Evolutionary conservation across 805 yeast genomes (phyloP).

Genomic region (Ogataea siamensis): DNA sequence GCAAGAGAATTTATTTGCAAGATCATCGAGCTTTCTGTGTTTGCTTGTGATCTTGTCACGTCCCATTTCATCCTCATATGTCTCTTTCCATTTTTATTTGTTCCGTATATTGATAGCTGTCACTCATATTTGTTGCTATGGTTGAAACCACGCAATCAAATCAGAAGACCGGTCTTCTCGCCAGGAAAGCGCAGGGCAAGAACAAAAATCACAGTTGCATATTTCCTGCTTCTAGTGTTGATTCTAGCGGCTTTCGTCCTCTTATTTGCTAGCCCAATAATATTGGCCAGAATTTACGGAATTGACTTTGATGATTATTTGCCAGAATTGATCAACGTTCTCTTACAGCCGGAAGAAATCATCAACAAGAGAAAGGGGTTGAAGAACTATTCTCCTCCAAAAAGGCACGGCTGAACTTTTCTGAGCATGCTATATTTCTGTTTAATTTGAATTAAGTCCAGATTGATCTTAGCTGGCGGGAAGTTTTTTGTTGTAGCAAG

Average conservation of each 20-base stretch:
- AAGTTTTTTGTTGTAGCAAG: conserved; percentile 7
- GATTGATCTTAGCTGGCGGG: conserved; percentile 13
- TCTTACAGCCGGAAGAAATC: conserved; percentile 45
- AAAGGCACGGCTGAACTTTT: conserved; percentile 15
- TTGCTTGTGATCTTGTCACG: conserved; percentile 60
- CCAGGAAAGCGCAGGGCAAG: conserved; percentile 40
- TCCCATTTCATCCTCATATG: conserved; percentile 57
- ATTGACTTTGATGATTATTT: conserved; percentile 40
- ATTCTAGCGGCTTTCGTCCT: conserved; percentile 31
- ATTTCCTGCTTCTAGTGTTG: conserved; percentile 36
- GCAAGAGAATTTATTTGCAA: conserved; percentile 62
- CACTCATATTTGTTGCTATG: conserved; percentile 68
- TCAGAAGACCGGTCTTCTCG: conserved; percentile 46
- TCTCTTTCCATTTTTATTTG: conserved; percentile 58
- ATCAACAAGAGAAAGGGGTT: conserved; percentile 37
- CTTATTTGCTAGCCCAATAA: conserved; percentile 40
- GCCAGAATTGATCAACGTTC: conserved; percentile 37
- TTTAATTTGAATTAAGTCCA: conserved; percentile 14
- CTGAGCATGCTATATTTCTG: conserved; percentile 1
- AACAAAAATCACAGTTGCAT: conserved; percentile 35
- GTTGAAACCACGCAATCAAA: conserved; percentile 48
- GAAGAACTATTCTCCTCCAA: conserved; percentile 29
- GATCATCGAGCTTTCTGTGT: conserved; percentile 61
- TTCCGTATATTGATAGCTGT: conserved; percentile 64
- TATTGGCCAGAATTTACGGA: conserved; percentile 34